Percentiles rank a stretch among this genome's conserved stretches.
phyloP scores from a whole-genome alignment of 2,329 filamentous ascomycete species.

The Corynespora cassiicola region DNA sequence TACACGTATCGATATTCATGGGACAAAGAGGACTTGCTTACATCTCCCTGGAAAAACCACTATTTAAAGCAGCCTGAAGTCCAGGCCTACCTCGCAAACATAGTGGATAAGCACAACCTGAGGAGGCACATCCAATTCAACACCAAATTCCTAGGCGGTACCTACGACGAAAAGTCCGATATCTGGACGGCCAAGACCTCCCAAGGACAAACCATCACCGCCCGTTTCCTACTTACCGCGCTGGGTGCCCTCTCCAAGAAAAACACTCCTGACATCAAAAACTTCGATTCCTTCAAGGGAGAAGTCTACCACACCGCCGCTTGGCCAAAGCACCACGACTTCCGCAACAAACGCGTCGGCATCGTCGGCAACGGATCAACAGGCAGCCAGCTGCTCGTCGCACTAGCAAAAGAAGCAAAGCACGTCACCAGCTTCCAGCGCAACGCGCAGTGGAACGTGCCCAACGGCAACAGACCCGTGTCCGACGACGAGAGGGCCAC shows the following conservation, averaged over 20 bases:
- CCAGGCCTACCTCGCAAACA: slow-evolving; percentile 54
- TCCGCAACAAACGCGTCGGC: slow-evolving; percentile 10
- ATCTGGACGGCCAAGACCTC: slow-evolving; percentile 52
- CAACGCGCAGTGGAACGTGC: slow-evolving; percentile 52
- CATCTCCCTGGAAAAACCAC: slow-evolving; percentile 51
- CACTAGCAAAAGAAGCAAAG: background rate
- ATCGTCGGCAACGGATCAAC: slow-evolving; percentile 12
- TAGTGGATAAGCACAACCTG: slow-evolving; percentile 53
- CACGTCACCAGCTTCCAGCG: slow-evolving; percentile 8
- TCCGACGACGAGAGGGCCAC: too few species aligned
- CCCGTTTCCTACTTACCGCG: slow-evolving; percentile 34
- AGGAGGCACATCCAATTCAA: slow-evolving; percentile 58
- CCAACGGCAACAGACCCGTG: slow-evolving; percentile 37
- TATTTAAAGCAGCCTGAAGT: slow-evolving; percentile 49
- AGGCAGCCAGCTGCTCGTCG: slow-evolving; percentile 10
- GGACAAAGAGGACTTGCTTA: slow-evolving; percentile 46
- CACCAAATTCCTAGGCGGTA: slow-evolving; percentile 51
- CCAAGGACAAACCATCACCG: slow-evolving; percentile 35
- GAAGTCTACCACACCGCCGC: background rate
- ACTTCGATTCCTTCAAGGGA: background rate
- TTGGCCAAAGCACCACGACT: slow-evolving; percentile 21
- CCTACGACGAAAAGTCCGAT: slow-evolving; percentile 54
- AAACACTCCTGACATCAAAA: slow-evolving; percentile 33
- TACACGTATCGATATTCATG: slow-evolving; percentile 42
- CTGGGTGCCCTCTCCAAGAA: slow-evolving; percentile 40